Evolutionary conservation across 2,329 filamentous ascomycete species (phyloP).

Genomic region (Paramyrothecium sp.): DNA sequence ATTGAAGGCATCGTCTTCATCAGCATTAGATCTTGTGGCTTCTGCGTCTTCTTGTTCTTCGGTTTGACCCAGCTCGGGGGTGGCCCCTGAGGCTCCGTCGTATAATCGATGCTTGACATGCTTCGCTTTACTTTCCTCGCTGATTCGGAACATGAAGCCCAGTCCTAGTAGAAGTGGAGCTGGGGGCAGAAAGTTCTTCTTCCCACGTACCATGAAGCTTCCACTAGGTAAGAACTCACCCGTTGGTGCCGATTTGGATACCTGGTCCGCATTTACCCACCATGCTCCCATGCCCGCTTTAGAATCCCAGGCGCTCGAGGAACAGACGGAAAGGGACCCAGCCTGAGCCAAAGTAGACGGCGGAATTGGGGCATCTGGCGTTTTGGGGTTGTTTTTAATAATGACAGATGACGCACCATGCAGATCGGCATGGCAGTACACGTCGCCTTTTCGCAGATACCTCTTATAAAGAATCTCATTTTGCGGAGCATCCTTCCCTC

Average conservation of each 20-base stretch:
- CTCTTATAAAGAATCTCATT: constrained; percentile 88
- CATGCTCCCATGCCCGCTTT: constrained; percentile 95
- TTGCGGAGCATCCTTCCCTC: constrained; percentile 84
- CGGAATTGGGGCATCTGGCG: constrained; percentile 81
- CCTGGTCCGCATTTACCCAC: constrained; percentile 91
- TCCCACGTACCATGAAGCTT: constrained; percentile 76
- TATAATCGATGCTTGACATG: constrained; percentile 67
- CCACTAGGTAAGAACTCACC: constrained; percentile 81
- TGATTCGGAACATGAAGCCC: constrained; percentile 83
- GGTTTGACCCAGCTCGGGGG: background rate
- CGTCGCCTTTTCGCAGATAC: constrained; percentile 83
- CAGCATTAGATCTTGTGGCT: constrained; percentile 12
- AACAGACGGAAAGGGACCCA: constrained; percentile 78
- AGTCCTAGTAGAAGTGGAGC: constrained; percentile 86
- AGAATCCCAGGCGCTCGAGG: constrained; percentile 90
- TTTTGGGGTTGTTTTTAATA: constrained; percentile 81
- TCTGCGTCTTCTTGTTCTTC: constrained; percentile 16
- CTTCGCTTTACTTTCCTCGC: constrained; percentile 78
- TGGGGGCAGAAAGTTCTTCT: constrained; percentile 89
- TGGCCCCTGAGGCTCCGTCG: constrained; percentile 10
- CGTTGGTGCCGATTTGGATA: constrained; percentile 77
- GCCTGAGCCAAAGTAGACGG: constrained; percentile 91
- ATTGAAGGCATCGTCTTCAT: constrained; percentile 11
- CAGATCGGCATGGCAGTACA: constrained; percentile 89
- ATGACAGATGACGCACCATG: constrained; percentile 81